phyloP scores from a whole-genome alignment of 2,329 filamentous ascomycete genomes.

The Ophiostoma himal-ulmi region DNA sequence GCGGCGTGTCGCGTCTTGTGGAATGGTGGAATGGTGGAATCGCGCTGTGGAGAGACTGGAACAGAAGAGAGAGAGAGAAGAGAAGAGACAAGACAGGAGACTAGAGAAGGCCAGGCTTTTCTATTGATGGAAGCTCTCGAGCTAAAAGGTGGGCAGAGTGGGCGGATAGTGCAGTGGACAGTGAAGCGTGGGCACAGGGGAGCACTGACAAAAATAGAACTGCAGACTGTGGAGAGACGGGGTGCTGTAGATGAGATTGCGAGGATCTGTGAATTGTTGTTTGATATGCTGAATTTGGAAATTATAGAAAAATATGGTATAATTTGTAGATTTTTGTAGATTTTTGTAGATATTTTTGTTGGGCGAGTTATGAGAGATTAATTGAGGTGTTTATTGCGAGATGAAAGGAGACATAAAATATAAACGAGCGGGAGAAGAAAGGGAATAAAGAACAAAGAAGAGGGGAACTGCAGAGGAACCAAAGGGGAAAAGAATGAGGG shows the following conservation, averaged over 20 bases:
- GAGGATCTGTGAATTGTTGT: no score
- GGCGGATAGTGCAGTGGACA: neutral
- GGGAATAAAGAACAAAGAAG: neutral
- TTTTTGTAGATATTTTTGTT: no score
- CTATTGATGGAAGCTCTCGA: no score
- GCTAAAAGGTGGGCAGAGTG: neutral
- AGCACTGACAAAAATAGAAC: slow-evolving; percentile 11
- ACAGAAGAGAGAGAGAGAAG: neutral
- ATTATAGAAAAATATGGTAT: no score
- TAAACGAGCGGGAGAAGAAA: neutral
- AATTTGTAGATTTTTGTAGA: no score
- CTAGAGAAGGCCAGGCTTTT: neutral
- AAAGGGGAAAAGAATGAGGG: neutral
- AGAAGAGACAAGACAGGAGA: neutral
- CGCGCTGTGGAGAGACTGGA: neutral
- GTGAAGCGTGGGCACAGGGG: slow-evolving; percentile 2
- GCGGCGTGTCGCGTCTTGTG: slow-evolving; percentile 1
- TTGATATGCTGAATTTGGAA: neutral
- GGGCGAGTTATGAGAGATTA: no score
- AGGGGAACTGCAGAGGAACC: neutral
- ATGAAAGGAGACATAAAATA: neutral
- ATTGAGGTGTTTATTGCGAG: neutral
- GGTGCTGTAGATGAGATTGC: neutral
- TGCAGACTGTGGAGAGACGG: neutral
- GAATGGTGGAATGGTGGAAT: slow-evolving; percentile 2